phyloP scores from a whole-genome alignment of 2,329 filamentous ascomycete species.

The Diplodia corticola region DNA sequence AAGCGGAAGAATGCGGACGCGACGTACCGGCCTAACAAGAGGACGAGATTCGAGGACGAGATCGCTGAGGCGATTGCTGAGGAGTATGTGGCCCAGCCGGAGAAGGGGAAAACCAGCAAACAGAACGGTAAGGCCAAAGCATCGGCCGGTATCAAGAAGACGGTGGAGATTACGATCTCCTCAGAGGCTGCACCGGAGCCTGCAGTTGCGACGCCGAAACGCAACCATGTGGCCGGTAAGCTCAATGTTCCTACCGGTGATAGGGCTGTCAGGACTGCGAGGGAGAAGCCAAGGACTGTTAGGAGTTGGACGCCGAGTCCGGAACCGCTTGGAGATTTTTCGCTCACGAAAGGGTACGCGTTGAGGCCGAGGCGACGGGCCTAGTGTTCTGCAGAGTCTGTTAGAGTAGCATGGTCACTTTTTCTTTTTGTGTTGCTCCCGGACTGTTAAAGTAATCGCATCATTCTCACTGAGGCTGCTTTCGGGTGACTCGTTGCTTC shows the following conservation, averaged over 20 bases:
- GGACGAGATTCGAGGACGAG: background rate
- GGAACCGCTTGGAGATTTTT: background rate
- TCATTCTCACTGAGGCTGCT: background rate
- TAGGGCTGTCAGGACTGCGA: too few species aligned
- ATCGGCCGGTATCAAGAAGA: background rate
- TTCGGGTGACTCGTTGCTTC: background rate
- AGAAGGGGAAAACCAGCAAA: background rate
- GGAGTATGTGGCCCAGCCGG: background rate
- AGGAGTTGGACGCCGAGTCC: conserved; percentile 6
- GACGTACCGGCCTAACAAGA: background rate
- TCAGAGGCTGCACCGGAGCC: background rate
- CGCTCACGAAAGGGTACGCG: background rate
- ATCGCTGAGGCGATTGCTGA: too few species aligned
- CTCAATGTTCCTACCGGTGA: too few species aligned
- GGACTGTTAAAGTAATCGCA: background rate
- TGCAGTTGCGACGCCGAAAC: background rate
- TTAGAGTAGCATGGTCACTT: background rate
- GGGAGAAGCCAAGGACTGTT: background rate
- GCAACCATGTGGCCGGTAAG: background rate
- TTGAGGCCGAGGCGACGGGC: background rate
- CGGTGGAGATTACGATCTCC: background rate
- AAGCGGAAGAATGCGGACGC: background rate
- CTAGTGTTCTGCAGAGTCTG: background rate
- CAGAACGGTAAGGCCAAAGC: background rate
- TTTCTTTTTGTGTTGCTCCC: background rate